Base-by-base conservation (phyloP, 768 basidiomycete genomes). In the Xerocomellus chrysenteron region DNA sequence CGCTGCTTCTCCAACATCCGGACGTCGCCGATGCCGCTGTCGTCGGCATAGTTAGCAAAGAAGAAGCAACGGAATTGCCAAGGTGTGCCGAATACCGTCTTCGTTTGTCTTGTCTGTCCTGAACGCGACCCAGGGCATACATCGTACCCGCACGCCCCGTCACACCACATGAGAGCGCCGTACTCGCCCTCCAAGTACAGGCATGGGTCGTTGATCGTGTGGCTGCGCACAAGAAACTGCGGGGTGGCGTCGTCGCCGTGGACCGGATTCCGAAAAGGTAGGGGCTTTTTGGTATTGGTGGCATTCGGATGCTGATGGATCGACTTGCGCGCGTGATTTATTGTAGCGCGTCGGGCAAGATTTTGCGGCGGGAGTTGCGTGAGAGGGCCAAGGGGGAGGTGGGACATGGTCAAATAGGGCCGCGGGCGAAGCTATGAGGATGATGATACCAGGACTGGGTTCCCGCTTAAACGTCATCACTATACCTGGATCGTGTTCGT, bases 1-100 rank as follows among this genome's bases (percentile, higher is more conserved):
- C 83, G 30, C 74, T 92, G 0, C 79, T 94, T 0, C 73, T 94
- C 16, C 82, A 82, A 5, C 88, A 94, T 63, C 85, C 87, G 1
- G 82, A 87, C 0, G n/a, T 96, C 17, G 86, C 83, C 3, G 94
- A 97, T 63, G 81, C 79, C 1, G 93, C 86, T 11, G 93, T 96
- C 19, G 87, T 94, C 54, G 91, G 92, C 2, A 73, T 94, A 2
- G 77, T 85, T 5, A 81, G 78, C 58, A 77, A 78, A 7, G 78
- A 79, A 52, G 82, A 92, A 61, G 87, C 85, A 3, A 92, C 94
- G 0, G 94, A 96, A 70, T 76, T 92, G 5, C 94, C 92, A 2
- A 81, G 88, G 84, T 86, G 26, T 2, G 44, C 14, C 19, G 47
- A 19, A 3, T 39, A 32, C 17, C 21, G 12, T 19, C 19, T 35